Percentiles rank a stretch among this genome's conserved stretches.
Conservation (phyloP, 106 monocot genomes). For the Phalaenopsis equestris region DNA sequence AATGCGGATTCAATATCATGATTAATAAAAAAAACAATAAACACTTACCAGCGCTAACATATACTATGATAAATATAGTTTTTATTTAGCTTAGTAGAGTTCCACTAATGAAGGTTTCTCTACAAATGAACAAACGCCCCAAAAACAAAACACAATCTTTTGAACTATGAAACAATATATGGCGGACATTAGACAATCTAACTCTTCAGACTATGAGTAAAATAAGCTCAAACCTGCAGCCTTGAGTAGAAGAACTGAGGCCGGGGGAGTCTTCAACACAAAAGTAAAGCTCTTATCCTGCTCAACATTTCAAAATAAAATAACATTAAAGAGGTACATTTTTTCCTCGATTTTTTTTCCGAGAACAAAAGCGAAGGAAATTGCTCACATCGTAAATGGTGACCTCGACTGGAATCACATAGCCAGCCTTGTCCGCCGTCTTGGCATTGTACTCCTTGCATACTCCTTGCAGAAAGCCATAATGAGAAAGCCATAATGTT, state of each 20-base stretch:
- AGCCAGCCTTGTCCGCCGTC: constrained; percentile 89
- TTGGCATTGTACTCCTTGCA: constrained; percentile 99
- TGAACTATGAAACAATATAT: neutral
- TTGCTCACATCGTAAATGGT: constrained; percentile 89
- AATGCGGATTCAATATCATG: no score
- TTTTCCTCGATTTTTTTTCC: neutral
- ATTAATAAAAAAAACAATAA: no score
- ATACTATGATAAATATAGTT: no score
- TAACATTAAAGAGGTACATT: neutral
- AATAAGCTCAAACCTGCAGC: constrained; percentile 60
- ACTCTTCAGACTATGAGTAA: neutral
- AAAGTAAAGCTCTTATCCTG: constrained; percentile 99
- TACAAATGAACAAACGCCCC: neutral
- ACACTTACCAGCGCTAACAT: no score
- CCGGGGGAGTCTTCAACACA: constrained; percentile 92
- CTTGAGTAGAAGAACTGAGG: constrained; percentile 92
- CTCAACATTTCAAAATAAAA: constrained; percentile 1
- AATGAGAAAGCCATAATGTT: constrained; percentile 97
- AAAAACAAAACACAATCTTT: neutral
- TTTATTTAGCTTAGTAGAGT: neutral
- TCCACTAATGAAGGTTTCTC: neutral
- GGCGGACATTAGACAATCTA: neutral
- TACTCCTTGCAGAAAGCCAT: constrained; percentile 99
- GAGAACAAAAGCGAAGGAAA: neutral
- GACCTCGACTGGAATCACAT: constrained; percentile 94